These are phyloP conservation scores for Ascochyta lentis DNA, from an alignment of 2,329 filamentous ascomycete species.

Conservation along the genomic window DNA sequence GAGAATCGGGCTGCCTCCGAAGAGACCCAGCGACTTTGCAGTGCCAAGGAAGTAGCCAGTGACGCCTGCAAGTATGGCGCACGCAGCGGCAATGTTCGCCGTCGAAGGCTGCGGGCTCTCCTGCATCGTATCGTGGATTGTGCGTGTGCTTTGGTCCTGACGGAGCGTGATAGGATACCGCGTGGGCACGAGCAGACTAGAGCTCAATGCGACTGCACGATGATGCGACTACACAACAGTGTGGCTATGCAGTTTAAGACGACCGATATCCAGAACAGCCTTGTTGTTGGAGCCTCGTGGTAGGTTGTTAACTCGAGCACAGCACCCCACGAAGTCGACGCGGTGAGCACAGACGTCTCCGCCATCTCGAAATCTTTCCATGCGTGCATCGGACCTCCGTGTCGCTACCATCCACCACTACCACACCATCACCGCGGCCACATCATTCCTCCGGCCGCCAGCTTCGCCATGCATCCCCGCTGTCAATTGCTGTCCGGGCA, in stretches of 20 bases:
- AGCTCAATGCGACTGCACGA: background rate
- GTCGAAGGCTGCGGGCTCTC: constrained; percentile 59
- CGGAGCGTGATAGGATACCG: background rate
- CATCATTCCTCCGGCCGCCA: constrained; percentile 22
- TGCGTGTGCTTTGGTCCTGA: background rate
- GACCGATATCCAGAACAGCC: background rate
- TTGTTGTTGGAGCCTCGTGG: background rate
- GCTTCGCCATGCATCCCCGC: constrained; percentile 36
- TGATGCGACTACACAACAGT: too few relatives aligned
- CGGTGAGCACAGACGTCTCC: constrained; percentile 2
- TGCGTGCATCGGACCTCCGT: constrained; percentile 32
- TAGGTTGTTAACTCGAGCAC: background rate
- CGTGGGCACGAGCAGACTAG: background rate
- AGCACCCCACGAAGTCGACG: constrained; percentile 1
- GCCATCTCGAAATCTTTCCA: constrained; percentile 30
- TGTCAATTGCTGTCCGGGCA: constrained; percentile 40
- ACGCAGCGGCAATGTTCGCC: constrained; percentile 70
- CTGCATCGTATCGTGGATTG: constrained; percentile 25
- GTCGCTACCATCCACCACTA: constrained; percentile 8
- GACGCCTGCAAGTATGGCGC: constrained; percentile 75
- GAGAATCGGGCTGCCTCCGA: constrained; percentile 60
- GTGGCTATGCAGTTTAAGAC: too few relatives aligned
- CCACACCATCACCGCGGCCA: constrained; percentile 22
- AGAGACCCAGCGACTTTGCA: constrained; percentile 74
- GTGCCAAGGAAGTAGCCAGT: constrained; percentile 77